phyloP scores from a whole-genome alignment of 2,329 filamentous ascomycete genomes.

The Aspergillus candidus region DNA sequence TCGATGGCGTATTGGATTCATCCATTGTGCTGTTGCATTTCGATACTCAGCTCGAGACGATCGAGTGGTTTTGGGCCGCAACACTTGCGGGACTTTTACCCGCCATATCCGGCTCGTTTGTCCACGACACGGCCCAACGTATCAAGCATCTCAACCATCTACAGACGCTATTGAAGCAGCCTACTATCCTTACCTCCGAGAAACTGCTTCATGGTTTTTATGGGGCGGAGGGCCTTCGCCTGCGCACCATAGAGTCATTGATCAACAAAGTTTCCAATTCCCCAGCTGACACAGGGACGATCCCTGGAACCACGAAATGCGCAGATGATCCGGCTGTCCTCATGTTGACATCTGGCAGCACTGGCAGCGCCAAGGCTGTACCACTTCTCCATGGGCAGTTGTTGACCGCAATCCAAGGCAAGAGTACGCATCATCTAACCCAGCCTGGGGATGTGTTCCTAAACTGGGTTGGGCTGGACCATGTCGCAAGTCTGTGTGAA shows the following conservation, averaged over 20 bases:
- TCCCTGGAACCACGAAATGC: background rate
- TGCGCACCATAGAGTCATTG: background rate
- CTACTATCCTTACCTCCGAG: background rate
- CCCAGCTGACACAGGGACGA: background rate
- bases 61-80: no score
- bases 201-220: background rate
- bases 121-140: background rate
- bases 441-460: constrained; percentile 35
- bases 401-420: constrained; percentile 22
- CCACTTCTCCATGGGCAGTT: constrained; percentile 31
- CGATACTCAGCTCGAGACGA: no score
- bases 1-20: no score
- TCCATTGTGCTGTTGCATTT: no score
- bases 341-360: constrained; percentile 52
- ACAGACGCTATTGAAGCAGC: background rate
- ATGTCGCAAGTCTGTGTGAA: constrained; percentile 48
- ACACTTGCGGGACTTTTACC: no score
- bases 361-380: constrained; percentile 49
- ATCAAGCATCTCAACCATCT: constrained; percentile 3
- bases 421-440: constrained; percentile 19
- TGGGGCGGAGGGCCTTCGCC: background rate
- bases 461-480: constrained; percentile 50
- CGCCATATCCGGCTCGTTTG: background rate
- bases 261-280: background rate
- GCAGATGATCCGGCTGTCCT: constrained; percentile 29